Base-by-base conservation (phyloP, 2,329 filamentous ascomycete genomes). In the Pyrenochaeta sp. region DNA sequence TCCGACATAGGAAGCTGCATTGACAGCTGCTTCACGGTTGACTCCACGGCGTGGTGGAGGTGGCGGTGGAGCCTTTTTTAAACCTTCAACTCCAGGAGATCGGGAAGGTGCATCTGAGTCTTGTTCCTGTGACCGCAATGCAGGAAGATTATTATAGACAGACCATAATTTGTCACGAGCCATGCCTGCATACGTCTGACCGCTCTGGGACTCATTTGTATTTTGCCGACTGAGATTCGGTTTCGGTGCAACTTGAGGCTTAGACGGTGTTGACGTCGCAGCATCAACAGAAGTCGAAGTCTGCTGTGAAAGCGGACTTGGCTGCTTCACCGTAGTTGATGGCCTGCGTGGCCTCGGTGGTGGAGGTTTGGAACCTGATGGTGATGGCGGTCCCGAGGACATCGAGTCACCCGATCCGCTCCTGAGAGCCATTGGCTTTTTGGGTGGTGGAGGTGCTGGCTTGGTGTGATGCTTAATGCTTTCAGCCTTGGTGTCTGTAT, bases 81-180 rank as follows among this genome's bases (percentile, higher is more conserved):
- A 36, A 27, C 36, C 51, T 21, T 49, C 35, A 39, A 42, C 45
- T 20, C 47, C 40, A 23, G 42, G 29, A 28, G 48, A 35, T 21
- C 59, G 48, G n/a, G 37, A 39, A 18, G 53, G 41, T 14, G 51
- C 37, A 7, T 47, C 35, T 7, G 37, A 34, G 21, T 35, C 17
- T 30, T 52, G 53, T 35, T 57, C 54, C 26, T 58, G 58, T 7
- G 67, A 57, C 11, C 61, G 61, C 21, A 66, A 51, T 3, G 71
- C 61, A 7, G 73, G 72, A 4, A 74, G 58, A 35, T 60, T 58
- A 40, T 69, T 74, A 61, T 74, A 74, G 5, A 67, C 71, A 4
- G 69, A 69, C 30, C 58, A 58, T 6, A 75, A 53, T 32, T 71
- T 75, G 15, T 72, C 63, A 26, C 68, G 65, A 17, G 71, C 73